Evolutionary conservation across 106 monocot genomes (phyloP).

Genomic region (Apostasia shenzhenica): DNA sequence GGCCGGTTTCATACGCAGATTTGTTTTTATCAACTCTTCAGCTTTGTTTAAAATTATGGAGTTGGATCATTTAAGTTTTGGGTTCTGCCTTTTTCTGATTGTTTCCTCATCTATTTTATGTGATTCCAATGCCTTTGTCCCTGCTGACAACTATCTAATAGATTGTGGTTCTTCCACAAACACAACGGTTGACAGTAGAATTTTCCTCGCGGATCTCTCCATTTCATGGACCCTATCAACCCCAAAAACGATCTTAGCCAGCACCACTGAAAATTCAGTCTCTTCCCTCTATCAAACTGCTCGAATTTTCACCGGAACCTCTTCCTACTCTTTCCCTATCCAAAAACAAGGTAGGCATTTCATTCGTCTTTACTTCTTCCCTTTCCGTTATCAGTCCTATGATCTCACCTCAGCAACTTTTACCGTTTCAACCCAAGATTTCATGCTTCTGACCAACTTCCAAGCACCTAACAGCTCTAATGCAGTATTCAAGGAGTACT

Average conservation of each 20-base stretch:
- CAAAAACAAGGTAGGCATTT: conserved; percentile 40
- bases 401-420: conserved; percentile 45
- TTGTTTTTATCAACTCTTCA: no score
- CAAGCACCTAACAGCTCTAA: conserved; percentile 9
- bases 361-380: conserved; percentile 73
- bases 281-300: conserved; percentile 51
- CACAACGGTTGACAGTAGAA: conserved; percentile 20
- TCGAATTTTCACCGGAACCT: conserved; percentile 35
- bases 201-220: conserved; percentile 35
- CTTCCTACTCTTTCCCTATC: conserved; percentile 56
- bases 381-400: conserved; percentile 33
- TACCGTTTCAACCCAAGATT: conserved; percentile 40
- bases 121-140: conserved; percentile 24
- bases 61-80: background rate
- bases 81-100: background rate
- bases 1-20: no score
- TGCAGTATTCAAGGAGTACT: conserved; percentile 37
- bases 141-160: conserved; percentile 63
- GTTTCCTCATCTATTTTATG: conserved; percentile 2
- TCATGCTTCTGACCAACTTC: conserved; percentile 33
- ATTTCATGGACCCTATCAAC: conserved; percentile 11
- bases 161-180: conserved; percentile 44
- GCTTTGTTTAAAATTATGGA: background rate
- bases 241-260: conserved; percentile 13
- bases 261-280: conserved; percentile 11